phyloP scores from a whole-genome alignment of 345 rosid species.

The Lepidium sativum region DNA sequence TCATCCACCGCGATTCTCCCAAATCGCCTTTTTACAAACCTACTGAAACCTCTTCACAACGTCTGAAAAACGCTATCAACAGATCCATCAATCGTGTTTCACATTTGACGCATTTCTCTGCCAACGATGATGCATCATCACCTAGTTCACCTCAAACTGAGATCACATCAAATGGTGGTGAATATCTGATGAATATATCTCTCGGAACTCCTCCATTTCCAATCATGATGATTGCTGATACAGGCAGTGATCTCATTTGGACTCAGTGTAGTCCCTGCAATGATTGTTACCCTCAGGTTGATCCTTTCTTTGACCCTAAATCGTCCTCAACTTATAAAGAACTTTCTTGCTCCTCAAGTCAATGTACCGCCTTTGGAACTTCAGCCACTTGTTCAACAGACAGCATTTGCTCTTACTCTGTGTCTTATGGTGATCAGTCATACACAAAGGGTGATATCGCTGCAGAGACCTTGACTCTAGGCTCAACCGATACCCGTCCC shows the following conservation, averaged over 20 bases:
- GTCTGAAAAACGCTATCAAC: slow-evolving; percentile 11
- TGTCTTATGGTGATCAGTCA: slow-evolving; percentile 4
- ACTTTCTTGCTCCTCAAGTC: slow-evolving; percentile 25
- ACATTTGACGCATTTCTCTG: neutral
- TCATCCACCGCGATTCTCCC: slow-evolving; percentile 31
- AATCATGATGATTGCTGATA: slow-evolving; percentile 21
- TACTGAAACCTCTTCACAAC: neutral
- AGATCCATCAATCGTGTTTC: slow-evolving; percentile 22
- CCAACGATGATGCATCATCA: neutral
- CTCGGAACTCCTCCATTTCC: slow-evolving; percentile 24
- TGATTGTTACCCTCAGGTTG: slow-evolving; percentile 19
- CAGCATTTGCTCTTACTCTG: neutral
- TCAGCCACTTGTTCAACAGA: neutral
- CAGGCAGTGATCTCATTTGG: slow-evolving; percentile 32
- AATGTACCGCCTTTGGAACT: neutral
- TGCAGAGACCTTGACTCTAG: neutral
- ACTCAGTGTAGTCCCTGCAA: slow-evolving; percentile 30
- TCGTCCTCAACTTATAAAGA: slow-evolving; percentile 32
- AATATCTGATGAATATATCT: slow-evolving; percentile 28
- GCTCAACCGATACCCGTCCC: slow-evolving; percentile 5
- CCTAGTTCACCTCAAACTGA: neutral
- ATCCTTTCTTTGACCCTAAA: slow-evolving; percentile 32
- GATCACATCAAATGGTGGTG: neutral
- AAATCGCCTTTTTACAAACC: slow-evolving; percentile 32
- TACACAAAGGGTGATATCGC: neutral